phyloP scores from a whole-genome alignment of 2,329 filamentous ascomycete genomes.

The Diaporthe sp. region DNA sequence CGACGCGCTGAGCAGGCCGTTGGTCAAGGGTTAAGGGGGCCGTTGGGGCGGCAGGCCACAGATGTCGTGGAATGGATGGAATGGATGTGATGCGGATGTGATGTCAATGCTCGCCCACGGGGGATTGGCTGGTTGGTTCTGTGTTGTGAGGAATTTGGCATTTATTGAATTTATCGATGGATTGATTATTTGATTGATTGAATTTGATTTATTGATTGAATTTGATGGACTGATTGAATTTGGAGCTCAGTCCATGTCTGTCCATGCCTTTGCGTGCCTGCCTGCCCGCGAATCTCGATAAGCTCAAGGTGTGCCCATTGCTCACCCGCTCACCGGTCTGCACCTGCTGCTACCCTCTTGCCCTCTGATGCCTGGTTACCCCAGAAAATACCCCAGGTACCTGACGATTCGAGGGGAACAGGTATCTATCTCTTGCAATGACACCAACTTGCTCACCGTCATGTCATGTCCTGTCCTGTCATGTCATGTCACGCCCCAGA shows the following conservation, averaged over 20 bases:
- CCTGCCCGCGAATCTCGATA: conserved; percentile 15
- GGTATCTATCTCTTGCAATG: conserved; percentile 8
- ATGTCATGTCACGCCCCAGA: neutral
- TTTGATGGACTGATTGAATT: neutral
- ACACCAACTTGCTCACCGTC: neutral
- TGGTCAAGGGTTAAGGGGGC: neutral
- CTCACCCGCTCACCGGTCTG: conserved; percentile 16
- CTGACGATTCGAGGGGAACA: neutral
- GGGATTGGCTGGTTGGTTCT: neutral
- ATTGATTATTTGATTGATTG: neutral
- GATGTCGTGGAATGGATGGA: neutral
- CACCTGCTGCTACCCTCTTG: neutral
- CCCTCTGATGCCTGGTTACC: conserved; percentile 5
- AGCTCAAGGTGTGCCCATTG: conserved; percentile 17
- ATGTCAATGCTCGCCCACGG: conserved; percentile 5
- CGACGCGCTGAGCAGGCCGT: neutral
- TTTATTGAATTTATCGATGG: conserved; percentile 15
- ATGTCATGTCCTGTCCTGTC: no score
- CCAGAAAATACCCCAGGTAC: neutral
- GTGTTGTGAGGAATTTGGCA: neutral
- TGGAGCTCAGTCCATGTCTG: neutral
- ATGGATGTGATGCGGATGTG: conserved; percentile 10
- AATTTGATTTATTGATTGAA: neutral
- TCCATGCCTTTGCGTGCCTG: neutral
- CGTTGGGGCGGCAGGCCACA: neutral